phyloP scores from a whole-genome alignment of 148 eudicot genomes.

The Polygonum maritimum region DNA sequence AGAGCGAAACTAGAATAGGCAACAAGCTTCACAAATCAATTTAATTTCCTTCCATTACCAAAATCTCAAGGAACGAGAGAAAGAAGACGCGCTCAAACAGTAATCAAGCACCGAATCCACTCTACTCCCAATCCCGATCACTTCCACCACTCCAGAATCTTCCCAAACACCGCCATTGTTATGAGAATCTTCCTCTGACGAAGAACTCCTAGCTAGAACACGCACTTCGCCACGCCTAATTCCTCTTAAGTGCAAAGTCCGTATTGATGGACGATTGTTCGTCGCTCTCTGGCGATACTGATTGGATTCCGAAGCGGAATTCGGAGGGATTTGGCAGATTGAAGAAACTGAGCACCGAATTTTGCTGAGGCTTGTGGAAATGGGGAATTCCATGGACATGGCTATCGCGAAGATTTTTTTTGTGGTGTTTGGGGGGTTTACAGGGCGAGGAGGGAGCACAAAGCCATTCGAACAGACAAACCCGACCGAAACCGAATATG shows the following conservation, averaged over 20 bases:
- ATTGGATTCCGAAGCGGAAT: not conserved
- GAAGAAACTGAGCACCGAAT: not conserved
- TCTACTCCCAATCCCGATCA: conserved; percentile 42
- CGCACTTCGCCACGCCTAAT: not conserved
- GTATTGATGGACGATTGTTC: not conserved
- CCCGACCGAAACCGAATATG: not conserved
- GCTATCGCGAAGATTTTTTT: not conserved
- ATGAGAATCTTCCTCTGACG: conserved; percentile 9
- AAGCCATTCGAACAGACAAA: not conserved
- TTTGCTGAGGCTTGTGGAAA: conserved; percentile 1
- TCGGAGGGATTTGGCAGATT: not conserved
- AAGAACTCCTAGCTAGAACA: conserved; percentile 11
- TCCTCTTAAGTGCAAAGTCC: not conserved
- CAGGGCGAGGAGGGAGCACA: not conserved
- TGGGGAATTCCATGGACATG: conserved; percentile 8
- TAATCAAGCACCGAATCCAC: conserved; percentile 35
- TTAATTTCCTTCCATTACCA: conserved; percentile 22
- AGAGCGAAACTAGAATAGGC: not conserved
- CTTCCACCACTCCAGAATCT: conserved; percentile 32
- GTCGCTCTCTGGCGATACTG: not conserved
- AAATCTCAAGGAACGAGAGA: conserved; percentile 22
- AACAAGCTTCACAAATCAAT: not conserved
- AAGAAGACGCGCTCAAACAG: conserved; percentile 22
- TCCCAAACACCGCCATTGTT: conserved; percentile 14
- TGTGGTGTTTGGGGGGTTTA: not conserved